Base-by-base conservation (phyloP, 1,284 basidiomycete genomes). In the Termitomyces sp. region DNA sequence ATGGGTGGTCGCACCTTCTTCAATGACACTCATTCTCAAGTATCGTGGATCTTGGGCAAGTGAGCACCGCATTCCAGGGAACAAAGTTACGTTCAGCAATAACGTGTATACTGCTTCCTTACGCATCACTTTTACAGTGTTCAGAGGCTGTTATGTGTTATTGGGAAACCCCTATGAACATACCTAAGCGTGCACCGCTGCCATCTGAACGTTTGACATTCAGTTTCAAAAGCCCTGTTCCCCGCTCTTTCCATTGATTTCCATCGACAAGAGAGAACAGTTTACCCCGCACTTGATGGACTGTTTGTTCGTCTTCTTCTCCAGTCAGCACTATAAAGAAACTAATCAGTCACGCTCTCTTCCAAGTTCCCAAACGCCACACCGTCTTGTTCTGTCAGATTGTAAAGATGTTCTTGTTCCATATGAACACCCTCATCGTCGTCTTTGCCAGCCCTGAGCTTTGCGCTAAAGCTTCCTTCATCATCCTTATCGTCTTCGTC, bases 21-120 rank as follows among this genome's bases (percentile, higher is more conserved):
- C 86, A 49, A 92, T 83, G 24, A 84, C 81, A 60, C 85, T 88
- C 68, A 91, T 86, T 50, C 88, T 76, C 59, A 94, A 68, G 69
- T 91, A 92, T 58, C 88, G 77, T 24, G 86, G 85, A 62, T 91
- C 89, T 71, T 93, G 83, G 53, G 89, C 83, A 63, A 89, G 67
- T 57, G 79, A 76, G 68, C 86, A 89, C 48, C 79, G 79, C 90
- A 96, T 93, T 18, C 93, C 93, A 58, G 78, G 75, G 76, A 96
- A 97, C 44, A 97, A 75, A 33, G 85, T 80, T 37, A 90, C 84
- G 63, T 97, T 97, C 50, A 97, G 75, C 50, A 97, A 73, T 44
- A 97, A 71, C 0, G 90, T 79, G 63, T 90, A 83, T 9, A 96
- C 92, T 1, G 93, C 94, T 62, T 97, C 94, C 60, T 95, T 92